These are phyloP conservation scores for Theileria luwenshuni DNA, from an alignment of 169 alveolate genomes.

Conservation along the genomic window DNA sequence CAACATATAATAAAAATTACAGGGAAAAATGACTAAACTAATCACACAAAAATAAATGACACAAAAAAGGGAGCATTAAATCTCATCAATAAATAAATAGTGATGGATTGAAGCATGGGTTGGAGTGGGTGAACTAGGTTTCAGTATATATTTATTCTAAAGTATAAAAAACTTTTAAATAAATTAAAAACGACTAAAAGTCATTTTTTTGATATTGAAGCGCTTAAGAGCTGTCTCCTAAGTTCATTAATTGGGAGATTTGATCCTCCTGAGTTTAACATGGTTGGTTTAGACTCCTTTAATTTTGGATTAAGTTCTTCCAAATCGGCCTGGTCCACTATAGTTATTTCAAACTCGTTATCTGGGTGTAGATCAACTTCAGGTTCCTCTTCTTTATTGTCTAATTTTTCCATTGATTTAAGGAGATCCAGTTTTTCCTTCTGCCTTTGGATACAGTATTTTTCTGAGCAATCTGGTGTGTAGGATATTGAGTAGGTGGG, in stretches of 20 bases:
- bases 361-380: constrained; percentile 30
- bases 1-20: neutral
- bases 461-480: constrained; percentile 89
- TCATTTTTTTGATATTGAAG: constrained; percentile 4
- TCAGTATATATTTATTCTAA: neutral
- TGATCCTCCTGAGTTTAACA: neutral
- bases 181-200: neutral
- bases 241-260: constrained; percentile 61
- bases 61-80: too few species aligned
- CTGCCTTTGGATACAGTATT: constrained; percentile 57
- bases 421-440: constrained; percentile 25
- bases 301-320: neutral
- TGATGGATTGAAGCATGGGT: too few species aligned
- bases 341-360: constrained; percentile 49
- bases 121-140: neutral
- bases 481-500: constrained; percentile 86
- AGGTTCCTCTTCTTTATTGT: constrained; percentile 6
- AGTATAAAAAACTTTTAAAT: neutral
- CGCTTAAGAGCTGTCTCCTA: constrained; percentile 38
- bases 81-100: too few species aligned
- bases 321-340: constrained; percentile 26
- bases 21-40: neutral
- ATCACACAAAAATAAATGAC: neutral
- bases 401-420: constrained; percentile 13
- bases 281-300: neutral